A percentile compares a stretch with the other conserved stretches of the same genome.
phyloP scores from a whole-genome alignment of 345 rosid species.

The Populus davidiana region DNA sequence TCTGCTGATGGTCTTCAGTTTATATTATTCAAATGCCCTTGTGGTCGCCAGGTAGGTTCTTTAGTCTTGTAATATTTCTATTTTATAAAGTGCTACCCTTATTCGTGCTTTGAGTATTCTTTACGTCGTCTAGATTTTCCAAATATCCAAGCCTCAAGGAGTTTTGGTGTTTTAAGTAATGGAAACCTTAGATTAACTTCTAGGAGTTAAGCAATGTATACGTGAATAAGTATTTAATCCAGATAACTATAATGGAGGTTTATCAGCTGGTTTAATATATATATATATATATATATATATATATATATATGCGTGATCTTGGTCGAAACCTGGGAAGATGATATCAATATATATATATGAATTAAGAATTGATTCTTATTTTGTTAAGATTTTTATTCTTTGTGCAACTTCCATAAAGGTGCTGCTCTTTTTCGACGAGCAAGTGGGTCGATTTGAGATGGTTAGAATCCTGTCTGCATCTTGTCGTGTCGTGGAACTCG shows the following conservation, averaged over 20 bases:
- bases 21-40: conserved; percentile 15
- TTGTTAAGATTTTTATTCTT: not conserved
- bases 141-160: not conserved
- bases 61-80: not conserved
- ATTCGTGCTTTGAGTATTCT: not conserved
- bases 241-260: no score
- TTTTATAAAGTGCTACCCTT: not conserved
- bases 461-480: not conserved
- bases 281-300: no score
- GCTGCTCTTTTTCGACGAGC: not conserved
- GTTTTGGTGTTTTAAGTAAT: not conserved
- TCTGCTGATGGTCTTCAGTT: conserved; percentile 13
- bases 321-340: no score
- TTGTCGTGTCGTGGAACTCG: not conserved
- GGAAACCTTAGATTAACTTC: not conserved
- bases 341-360: no score
- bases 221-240: not conserved
- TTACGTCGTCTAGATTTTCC: not conserved
- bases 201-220: not conserved
- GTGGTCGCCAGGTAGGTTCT: not conserved
- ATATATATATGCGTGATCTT: no score
- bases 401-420: not conserved
- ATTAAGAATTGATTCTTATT: no score
- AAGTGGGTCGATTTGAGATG: conserved; percentile 2
- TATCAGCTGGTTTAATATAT: no score